These are phyloP conservation scores for Cenchrus americanus DNA, from an alignment of 176 grass and related monocot species.

Conservation along the genomic window DNA sequence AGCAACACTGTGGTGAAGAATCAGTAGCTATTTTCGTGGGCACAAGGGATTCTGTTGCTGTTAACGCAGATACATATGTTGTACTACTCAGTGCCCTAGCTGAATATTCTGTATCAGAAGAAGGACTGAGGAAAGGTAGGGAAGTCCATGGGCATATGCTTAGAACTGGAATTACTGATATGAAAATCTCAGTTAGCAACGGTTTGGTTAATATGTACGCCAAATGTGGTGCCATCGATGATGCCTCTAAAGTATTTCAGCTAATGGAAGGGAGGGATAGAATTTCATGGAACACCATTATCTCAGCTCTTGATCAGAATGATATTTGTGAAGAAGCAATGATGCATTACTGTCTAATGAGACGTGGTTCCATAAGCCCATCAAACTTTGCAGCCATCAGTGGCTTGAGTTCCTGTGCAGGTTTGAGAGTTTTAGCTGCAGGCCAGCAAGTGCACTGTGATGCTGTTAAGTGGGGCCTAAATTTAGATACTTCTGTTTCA, in stretches of 20 bases:
- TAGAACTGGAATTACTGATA: slow-evolving; percentile 52
- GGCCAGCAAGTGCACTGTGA: slow-evolving; percentile 70
- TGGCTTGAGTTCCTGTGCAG: slow-evolving; percentile 75
- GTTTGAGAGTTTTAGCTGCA: slow-evolving; percentile 55
- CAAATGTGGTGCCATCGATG: slow-evolving; percentile 66
- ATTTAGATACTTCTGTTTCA: slow-evolving; percentile 76
- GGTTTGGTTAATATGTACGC: slow-evolving; percentile 79
- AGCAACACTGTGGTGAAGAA: slow-evolving; percentile 64
- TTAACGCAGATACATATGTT: slow-evolving; percentile 72
- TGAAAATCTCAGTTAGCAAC: slow-evolving; percentile 66
- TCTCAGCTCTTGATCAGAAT: slow-evolving; percentile 78
- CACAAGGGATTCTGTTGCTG: slow-evolving; percentile 41
- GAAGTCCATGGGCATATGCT: slow-evolving; percentile 66
- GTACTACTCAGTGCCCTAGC: slow-evolving; percentile 72
- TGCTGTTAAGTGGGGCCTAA: slow-evolving; percentile 66
- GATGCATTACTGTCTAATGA: slow-evolving; percentile 62
- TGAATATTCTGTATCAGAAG: slow-evolving; percentile 54
- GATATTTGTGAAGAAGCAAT: slow-evolving; percentile 59
- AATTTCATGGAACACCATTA: slow-evolving; percentile 87
- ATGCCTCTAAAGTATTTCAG: slow-evolving; percentile 60
- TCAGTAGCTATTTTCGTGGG: slow-evolving; percentile 61
- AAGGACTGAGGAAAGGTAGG: slow-evolving; percentile 66
- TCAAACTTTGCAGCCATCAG: slow-evolving; percentile 76
- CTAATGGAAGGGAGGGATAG: slow-evolving; percentile 56
- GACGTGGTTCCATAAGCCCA: slow-evolving; percentile 47